Conservation (phyloP, 2,329 filamentous ascomycete species). For the Hymenoscyphus fraxineus region DNA sequence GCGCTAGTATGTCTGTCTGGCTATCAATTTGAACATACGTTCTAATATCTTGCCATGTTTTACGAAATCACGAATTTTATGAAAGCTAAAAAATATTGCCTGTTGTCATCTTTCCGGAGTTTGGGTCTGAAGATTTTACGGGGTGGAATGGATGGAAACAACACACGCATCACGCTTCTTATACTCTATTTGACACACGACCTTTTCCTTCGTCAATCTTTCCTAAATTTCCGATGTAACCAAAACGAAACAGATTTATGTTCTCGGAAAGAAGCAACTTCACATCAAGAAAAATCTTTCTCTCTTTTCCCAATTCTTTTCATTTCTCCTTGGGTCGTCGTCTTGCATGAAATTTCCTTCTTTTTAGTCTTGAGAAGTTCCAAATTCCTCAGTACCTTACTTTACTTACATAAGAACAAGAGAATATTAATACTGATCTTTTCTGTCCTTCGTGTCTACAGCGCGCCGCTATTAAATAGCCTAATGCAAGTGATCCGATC, state of each 20-base stretch:
- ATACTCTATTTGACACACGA: neutral
- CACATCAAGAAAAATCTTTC: conserved; percentile 8
- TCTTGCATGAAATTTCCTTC: neutral
- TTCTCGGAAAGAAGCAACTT: neutral
- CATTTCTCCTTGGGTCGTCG: conserved; percentile 8
- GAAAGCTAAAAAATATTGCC: neutral
- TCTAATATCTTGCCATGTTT: neutral
- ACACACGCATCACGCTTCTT: neutral
- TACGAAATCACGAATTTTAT: conserved; percentile 3
- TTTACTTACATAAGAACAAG: conserved; percentile 20
- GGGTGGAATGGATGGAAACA: neutral
- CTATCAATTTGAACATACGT: neutral
- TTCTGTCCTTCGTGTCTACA: conserved; percentile 25
- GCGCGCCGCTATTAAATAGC: conserved; percentile 25
- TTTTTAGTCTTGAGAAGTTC: neutral
- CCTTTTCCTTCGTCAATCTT: neutral
- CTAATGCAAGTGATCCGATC: conserved; percentile 28
- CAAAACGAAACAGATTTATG: neutral
- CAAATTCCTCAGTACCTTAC: conserved; percentile 4
- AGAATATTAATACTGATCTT: conserved; percentile 31
- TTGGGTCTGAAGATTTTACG: neutral
- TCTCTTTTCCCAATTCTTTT: conserved; percentile 12
- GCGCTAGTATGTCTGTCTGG: conserved; percentile 9
- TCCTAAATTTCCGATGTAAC: neutral
- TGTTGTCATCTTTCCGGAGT: neutral